Conservation (phyloP, 805 yeast genomes). For the Saturnispora serradocipensis region DNA sequence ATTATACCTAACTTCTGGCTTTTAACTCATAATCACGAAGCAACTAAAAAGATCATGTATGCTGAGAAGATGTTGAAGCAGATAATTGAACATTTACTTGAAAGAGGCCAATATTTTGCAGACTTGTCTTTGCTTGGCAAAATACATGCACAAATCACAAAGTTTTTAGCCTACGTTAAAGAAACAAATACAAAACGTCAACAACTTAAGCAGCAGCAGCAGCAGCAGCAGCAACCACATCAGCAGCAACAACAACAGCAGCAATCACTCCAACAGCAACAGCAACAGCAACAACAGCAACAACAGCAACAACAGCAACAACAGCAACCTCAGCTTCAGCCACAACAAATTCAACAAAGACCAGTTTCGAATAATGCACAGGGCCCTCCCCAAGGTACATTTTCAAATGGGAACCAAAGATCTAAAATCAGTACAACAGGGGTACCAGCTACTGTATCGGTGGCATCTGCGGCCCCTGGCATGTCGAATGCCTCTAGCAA, state of each 20-base stretch:
- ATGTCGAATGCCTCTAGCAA: conserved; percentile 1
- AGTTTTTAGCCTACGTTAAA: conserved; percentile 65
- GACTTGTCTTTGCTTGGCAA: conserved; percentile 64
- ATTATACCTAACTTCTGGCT: conserved; percentile 71
- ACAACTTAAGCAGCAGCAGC: conserved; percentile 15
- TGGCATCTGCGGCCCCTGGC: conserved; percentile 9
- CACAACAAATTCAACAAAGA: conserved; percentile 22
- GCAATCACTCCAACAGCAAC: conserved; percentile 23
- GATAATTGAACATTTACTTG: conserved; percentile 57
- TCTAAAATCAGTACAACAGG: background rate
- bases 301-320: conserved; percentile 9
- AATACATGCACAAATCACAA: conserved; percentile 61
- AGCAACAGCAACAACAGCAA: conserved; percentile 9
- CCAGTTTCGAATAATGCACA: conserved; percentile 19
- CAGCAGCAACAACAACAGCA: conserved; percentile 1
- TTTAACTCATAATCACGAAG: conserved; percentile 64
- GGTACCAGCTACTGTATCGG: conserved; percentile 9
- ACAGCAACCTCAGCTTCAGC: conserved; percentile 19
- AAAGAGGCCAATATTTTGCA: conserved; percentile 46
- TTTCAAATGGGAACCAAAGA: conserved; percentile 3
- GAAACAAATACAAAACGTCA: conserved; percentile 34
- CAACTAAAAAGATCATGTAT: conserved; percentile 67
- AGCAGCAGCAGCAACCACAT: conserved; percentile 21
- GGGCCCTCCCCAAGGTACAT: conserved; percentile 13
- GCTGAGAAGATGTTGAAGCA: conserved; percentile 72